Conservation (phyloP, 1,284 basidiomycete species). For the Cryptococcus amylolentus region DNA sequence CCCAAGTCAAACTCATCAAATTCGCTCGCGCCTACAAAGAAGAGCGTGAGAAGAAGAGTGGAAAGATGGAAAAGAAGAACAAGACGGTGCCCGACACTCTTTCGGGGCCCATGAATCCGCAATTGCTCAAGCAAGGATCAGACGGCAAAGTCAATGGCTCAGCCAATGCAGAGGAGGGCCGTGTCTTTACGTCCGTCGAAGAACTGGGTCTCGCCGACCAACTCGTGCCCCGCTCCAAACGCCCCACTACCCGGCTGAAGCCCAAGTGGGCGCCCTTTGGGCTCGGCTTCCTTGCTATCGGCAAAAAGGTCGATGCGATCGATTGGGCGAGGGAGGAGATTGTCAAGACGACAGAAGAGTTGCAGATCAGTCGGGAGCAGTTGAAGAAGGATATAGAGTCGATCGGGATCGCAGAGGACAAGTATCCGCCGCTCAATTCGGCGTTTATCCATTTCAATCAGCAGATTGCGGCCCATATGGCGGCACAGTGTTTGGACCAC, state of each 20-base stretch:
- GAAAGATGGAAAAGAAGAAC: slow-evolving; percentile 35
- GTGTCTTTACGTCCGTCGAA: slow-evolving; percentile 9
- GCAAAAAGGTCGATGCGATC: slow-evolving; percentile 83
- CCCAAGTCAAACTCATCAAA: slow-evolving; percentile 61
- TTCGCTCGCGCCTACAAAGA: slow-evolving; percentile 50
- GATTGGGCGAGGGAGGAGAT: slow-evolving; percentile 65
- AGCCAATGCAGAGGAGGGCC: slow-evolving; percentile 4
- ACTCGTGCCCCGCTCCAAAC: slow-evolving; percentile 63
- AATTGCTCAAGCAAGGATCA: slow-evolving; percentile 14
- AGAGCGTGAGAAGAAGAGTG: slow-evolving; percentile 28
- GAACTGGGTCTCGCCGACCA: slow-evolving; percentile 52
- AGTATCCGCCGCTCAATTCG: slow-evolving; percentile 65
- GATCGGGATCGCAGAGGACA: slow-evolving; percentile 49
- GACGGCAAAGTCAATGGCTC: neutral
- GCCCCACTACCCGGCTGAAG: slow-evolving; percentile 76
- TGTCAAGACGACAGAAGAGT: slow-evolving; percentile 25
- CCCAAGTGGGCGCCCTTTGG: slow-evolving; percentile 59
- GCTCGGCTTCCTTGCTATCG: slow-evolving; percentile 60
- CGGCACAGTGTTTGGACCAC: slow-evolving; percentile 66
- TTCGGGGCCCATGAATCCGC: slow-evolving; percentile 30
- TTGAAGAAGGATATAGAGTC: slow-evolving; percentile 50
- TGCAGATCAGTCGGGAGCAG: slow-evolving; percentile 44
- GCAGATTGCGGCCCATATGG: slow-evolving; percentile 90
- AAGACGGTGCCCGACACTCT: slow-evolving; percentile 37
- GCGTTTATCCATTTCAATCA: slow-evolving; percentile 91